Conservation (phyloP, 352 stramenopile species). For the Blastocystis sp. region DNA sequence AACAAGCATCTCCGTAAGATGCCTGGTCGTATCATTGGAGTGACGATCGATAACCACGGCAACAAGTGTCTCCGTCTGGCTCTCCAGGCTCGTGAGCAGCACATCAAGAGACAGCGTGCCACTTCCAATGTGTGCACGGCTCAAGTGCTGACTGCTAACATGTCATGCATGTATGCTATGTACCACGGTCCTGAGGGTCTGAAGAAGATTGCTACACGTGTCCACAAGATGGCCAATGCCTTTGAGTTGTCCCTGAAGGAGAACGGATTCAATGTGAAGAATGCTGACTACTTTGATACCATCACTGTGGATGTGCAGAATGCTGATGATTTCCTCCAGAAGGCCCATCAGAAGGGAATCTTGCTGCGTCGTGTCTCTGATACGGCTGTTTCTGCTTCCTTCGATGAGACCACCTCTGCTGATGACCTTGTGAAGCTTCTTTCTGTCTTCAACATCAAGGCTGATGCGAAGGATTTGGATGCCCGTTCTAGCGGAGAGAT, state of each 20-base stretch:
- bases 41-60: constrained; percentile 88
- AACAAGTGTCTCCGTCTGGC: constrained; percentile 91
- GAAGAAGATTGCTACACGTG: constrained; percentile 80
- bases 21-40: constrained; percentile 93
- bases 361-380: constrained; percentile 79
- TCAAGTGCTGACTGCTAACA: constrained; percentile 94
- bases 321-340: constrained; percentile 53
- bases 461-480: constrained; percentile 69
- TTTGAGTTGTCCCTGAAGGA: constrained; percentile 76
- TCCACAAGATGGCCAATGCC: constrained; percentile 82
- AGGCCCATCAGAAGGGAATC: constrained; percentile 69
- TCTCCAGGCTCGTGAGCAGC: constrained; percentile 96
- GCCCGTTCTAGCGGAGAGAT: constrained; percentile 33
- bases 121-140: constrained; percentile 98
- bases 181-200: constrained; percentile 95
- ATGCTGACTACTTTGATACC: constrained; percentile 66
- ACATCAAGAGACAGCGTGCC: constrained; percentile 96
- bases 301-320: constrained; percentile 63
- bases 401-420: constrained; percentile 88
- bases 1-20: constrained; percentile 91
- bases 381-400: constrained; percentile 81
- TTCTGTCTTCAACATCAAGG: constrained; percentile 69
- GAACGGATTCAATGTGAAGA: constrained; percentile 71
- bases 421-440: constrained; percentile 81
- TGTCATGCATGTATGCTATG: constrained; percentile 87